These are phyloP conservation scores for Pseudotsuga menziesii DNA, from an alignment of 75 land plant species.

Conservation along the genomic window DNA sequence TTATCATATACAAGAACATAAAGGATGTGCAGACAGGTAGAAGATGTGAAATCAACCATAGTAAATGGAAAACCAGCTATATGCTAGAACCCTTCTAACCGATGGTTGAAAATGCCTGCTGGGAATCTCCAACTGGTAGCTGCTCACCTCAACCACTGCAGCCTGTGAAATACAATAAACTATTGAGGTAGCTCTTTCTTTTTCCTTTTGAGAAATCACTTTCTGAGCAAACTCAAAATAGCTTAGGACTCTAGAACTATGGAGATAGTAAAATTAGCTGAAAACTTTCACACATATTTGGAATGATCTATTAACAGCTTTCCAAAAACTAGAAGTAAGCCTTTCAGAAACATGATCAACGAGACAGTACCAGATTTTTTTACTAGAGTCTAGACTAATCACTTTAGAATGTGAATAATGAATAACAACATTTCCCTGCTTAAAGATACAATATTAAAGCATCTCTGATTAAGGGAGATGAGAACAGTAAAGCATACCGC, in stretches of 20 bases:
- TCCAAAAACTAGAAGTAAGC: not conserved
- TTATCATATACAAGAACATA: conserved; percentile 5
- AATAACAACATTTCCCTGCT: not conserved
- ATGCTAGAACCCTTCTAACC: conserved; percentile 17
- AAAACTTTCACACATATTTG: not conserved
- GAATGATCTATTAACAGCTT: not conserved
- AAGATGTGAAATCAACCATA: not conserved
- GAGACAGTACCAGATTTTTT: not conserved
- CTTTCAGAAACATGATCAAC: not conserved
- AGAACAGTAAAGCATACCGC: not conserved
- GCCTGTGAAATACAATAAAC: conserved; percentile 25
- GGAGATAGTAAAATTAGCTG: not conserved
- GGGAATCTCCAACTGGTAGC: conserved; percentile 73
- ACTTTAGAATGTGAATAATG: not conserved
- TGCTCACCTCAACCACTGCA: conserved; percentile 77
- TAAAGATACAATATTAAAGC: not conserved
- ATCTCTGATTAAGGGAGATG: not conserved
- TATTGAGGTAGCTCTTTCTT: not conserved
- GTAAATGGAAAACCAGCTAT: not conserved
- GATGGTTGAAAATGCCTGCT: conserved; percentile 33
- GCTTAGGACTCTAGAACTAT: not conserved
- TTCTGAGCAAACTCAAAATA: not conserved
- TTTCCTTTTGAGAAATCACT: conserved; percentile 5
- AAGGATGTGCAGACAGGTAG: not conserved
- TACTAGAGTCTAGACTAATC: conserved; percentile 2